Percentiles rank a stretch among this genome's conserved stretches.
Evolutionary conservation across 2,329 filamentous ascomycete genomes (phyloP).

Genomic region (Botrytis deweyae): DNA sequence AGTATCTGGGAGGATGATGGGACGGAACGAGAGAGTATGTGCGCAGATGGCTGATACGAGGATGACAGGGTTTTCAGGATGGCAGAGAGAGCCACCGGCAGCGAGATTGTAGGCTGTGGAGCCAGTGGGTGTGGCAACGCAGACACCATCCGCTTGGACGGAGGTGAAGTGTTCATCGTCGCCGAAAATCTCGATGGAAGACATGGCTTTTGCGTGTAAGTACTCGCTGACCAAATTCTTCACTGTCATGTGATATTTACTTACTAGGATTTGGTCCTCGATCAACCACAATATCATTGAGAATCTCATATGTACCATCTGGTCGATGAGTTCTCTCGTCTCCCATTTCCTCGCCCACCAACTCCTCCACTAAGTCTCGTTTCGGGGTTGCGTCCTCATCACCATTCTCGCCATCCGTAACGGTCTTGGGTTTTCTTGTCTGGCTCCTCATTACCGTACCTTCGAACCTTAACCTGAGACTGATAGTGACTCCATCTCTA

Average conservation of each 20-base stretch:
- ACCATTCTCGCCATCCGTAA: slow-evolving; percentile 37
- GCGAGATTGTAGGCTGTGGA: slow-evolving; percentile 95
- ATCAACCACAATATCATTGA: slow-evolving; percentile 97
- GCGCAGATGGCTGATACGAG: slow-evolving; percentile 92
- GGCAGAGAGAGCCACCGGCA: slow-evolving; percentile 90
- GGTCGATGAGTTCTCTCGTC: slow-evolving; percentile 83
- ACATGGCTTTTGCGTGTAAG: slow-evolving; percentile 64
- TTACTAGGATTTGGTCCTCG: slow-evolving; percentile 87
- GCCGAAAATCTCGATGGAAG: slow-evolving; percentile 85
- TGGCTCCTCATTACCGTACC: slow-evolving; percentile 87
- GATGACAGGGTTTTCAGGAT: slow-evolving; percentile 95
- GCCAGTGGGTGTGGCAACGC: slow-evolving; percentile 90
- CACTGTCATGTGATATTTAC: slow-evolving; percentile 38
- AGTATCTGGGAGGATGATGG: slow-evolving; percentile 95
- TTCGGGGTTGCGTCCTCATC: slow-evolving; percentile 44
- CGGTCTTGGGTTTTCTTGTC: slow-evolving; percentile 43
- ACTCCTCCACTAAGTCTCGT: slow-evolving; percentile 80
- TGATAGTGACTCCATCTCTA: slow-evolving; percentile 81
- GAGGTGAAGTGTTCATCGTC: slow-evolving; percentile 93
- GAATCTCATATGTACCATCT: slow-evolving; percentile 80
- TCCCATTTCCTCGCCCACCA: slow-evolving; percentile 82
- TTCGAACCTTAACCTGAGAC: slow-evolving; percentile 84
- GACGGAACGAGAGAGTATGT: slow-evolving; percentile 90
- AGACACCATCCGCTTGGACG: slow-evolving; percentile 87
- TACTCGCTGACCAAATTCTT: slow-evolving; percentile 21